A percentile compares a stretch with the other conserved stretches of the same genome.
phyloP scores from a whole-genome alignment of 768 basidiomycete genomes.

The Amyloporia xantha region DNA sequence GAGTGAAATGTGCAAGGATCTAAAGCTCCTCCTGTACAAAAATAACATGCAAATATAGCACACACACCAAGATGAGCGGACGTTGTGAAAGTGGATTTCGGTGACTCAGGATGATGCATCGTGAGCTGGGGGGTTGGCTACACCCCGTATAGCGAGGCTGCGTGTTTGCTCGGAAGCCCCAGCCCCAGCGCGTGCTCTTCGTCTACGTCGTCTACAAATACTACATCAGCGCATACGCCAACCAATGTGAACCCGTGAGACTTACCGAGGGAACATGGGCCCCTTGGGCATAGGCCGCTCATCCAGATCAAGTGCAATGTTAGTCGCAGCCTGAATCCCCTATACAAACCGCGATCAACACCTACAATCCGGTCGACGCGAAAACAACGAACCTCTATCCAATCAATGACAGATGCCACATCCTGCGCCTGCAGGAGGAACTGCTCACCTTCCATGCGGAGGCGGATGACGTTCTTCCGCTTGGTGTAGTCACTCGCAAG shows the following conservation, averaged over 20 bases:
- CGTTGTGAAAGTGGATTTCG: no score
- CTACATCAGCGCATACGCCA: background rate
- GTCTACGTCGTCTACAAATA: background rate
- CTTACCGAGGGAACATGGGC: slow-evolving; percentile 75
- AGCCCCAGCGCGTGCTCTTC: background rate
- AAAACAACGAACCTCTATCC: slow-evolving; percentile 76
- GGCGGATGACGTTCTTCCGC: slow-evolving; percentile 87
- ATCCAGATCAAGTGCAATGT: slow-evolving; percentile 89
- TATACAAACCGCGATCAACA: slow-evolving; percentile 23
- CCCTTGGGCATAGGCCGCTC: slow-evolving; percentile 89
- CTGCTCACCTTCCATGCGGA: slow-evolving; percentile 92
- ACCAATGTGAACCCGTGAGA: slow-evolving; percentile 9
- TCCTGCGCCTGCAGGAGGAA: slow-evolving; percentile 88
- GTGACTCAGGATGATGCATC: no score
- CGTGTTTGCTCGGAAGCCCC: no score
- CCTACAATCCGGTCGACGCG: background rate
- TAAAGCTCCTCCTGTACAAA: no score
- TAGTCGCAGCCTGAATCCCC: slow-evolving; percentile 88
- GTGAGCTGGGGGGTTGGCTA: no score
- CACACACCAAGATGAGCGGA: no score
- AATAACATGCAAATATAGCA: no score
- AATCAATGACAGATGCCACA: slow-evolving; percentile 80
- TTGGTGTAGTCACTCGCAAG: slow-evolving; percentile 93
- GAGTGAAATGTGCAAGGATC: no score
- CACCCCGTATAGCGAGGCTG: no score